Base-by-base conservation (phyloP, 2,329 filamentous ascomycete genomes). In the Keithomyces neogunnii region DNA sequence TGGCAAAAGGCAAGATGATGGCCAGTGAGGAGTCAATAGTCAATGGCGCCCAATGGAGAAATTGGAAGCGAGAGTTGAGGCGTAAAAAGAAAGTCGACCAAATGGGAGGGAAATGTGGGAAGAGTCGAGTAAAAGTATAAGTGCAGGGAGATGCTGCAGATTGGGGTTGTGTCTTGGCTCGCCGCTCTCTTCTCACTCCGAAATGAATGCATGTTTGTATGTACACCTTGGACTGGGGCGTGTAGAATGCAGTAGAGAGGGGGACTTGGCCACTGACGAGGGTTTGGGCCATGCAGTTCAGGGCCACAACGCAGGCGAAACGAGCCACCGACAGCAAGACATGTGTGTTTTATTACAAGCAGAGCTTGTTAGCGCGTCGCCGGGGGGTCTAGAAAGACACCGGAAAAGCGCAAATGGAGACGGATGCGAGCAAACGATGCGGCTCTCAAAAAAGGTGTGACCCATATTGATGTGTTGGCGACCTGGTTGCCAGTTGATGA, bases 391-490 rank as follows among this genome's bases (percentile, higher is more conserved):
- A 38, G 19, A 69, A 63, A 66, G 68, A 71, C 64, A 66, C 61
- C 51, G 45, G 56, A 61, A 62, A 64, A 53, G 57, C 60, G 61
- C 60, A 63, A 66, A 66, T 65, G 55, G 63, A 66, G 60, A 63
- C 60, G 79, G 74, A 80, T 75, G 77, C 78, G 80, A 73, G 76
- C 76, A 68, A 69, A 49, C 74, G 72, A 81, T 84, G 80, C 80
- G 81, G 81, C 81, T 82, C 79, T 82, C 75, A 55, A 63, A 57
- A 60, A 62, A 77, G 77, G 78, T 81, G 79, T 79, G 80, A 81
- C 80, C 80, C 79, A 81, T 82, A 73, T 75, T 88, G 88, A 90
- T 95, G 89, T 86, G 89, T 78, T 95, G 89, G 89, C 89, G 85
- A 75, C 77, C 77, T 85, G 78, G 77, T 82, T 80, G 80, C 88